A percentile compares a stretch with the other conserved stretches of the same genome.
phyloP scores from a whole-genome alignment of 2,329 filamentous ascomycete genomes.

The Rhexocercosporidium sp. region DNA sequence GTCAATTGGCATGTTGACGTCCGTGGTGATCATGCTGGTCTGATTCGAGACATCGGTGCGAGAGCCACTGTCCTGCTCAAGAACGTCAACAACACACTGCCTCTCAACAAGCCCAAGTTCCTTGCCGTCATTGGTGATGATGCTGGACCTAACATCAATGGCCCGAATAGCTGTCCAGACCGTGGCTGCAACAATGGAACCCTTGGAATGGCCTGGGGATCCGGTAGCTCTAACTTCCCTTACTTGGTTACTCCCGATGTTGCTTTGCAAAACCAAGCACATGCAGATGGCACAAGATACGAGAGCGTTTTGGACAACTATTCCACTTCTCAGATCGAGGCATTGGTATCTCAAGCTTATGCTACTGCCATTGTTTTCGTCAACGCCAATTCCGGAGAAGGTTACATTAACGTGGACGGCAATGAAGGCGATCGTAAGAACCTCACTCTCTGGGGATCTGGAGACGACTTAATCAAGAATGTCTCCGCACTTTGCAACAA shows the following conservation, averaged over 20 bases:
- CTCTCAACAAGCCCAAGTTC: conserved; percentile 78
- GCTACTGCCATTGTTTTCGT: conserved; percentile 85
- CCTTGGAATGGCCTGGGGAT: conserved; percentile 80
- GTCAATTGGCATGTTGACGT: conserved; percentile 87
- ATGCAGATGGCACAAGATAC: conserved; percentile 62
- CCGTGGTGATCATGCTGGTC: conserved; percentile 70
- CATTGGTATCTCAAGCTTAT: conserved; percentile 64
- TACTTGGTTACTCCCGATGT: conserved; percentile 81
- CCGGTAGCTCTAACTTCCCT: conserved; percentile 73
- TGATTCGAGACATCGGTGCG: conserved; percentile 79
- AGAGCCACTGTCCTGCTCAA: conserved; percentile 89
- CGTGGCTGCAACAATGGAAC: conserved; percentile 64
- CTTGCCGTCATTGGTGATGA: conserved; percentile 83
- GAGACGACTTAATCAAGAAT: conserved; percentile 80
- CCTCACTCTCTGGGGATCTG: conserved; percentile 84
- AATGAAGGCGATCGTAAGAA: conserved; percentile 93
- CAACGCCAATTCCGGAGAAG: conserved; percentile 86
- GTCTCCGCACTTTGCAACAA: conserved; percentile 81
- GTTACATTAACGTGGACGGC: conserved; percentile 80
- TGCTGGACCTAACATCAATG: conserved; percentile 71
- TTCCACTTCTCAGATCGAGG: conserved; percentile 69
- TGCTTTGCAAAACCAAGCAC: conserved; percentile 68
- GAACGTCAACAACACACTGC: conserved; percentile 73
- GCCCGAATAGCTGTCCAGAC: conserved; percentile 78
- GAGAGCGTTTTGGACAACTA: conserved; percentile 73